Conservation (phyloP, 768 basidiomycete species). For the Suillus tomentosus region DNA sequence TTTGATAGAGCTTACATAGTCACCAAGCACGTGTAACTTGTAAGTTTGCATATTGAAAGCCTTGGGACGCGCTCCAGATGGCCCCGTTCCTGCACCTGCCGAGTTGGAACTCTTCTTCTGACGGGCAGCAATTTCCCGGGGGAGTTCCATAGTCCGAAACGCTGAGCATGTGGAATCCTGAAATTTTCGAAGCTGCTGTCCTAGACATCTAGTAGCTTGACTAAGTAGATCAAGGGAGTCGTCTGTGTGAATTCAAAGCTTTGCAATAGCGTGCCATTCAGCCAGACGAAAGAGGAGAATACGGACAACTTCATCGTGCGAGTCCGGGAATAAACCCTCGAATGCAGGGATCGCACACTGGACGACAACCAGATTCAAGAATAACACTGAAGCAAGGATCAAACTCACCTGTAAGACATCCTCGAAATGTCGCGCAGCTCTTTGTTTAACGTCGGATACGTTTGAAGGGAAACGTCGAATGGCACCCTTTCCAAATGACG, state of each 20-base stretch:
- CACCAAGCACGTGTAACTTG: slow-evolving; percentile 2
- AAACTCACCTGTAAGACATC: no score
- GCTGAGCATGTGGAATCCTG: not conserved
- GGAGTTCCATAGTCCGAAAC: slow-evolving; percentile 24
- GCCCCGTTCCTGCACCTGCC: not conserved
- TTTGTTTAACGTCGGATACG: no score
- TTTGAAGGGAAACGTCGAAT: slow-evolving; percentile 36
- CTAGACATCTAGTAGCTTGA: not conserved
- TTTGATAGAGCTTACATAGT: slow-evolving; percentile 19
- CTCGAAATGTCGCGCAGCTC: no score
- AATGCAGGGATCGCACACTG: slow-evolving; percentile 42
- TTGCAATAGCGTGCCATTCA: slow-evolving; percentile 21
- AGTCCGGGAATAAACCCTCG: slow-evolving; percentile 25
- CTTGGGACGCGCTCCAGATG: slow-evolving; percentile 10
- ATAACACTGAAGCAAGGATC: not conserved
- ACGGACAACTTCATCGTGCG: slow-evolving; percentile 24
- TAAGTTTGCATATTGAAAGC: slow-evolving; percentile 14
- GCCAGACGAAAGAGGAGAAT: slow-evolving; percentile 24
- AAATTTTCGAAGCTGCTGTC: not conserved
- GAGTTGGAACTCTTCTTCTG: not conserved
- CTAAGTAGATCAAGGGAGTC: slow-evolving; percentile 1
- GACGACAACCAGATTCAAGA: not conserved
- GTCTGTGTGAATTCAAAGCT: slow-evolving; percentile 12
- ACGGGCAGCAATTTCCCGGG: slow-evolving; percentile 21
- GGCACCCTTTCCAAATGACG: slow-evolving; percentile 24